Evolutionary conservation across 805 yeast species (phyloP).

Genomic region (Candida maesae): DNA sequence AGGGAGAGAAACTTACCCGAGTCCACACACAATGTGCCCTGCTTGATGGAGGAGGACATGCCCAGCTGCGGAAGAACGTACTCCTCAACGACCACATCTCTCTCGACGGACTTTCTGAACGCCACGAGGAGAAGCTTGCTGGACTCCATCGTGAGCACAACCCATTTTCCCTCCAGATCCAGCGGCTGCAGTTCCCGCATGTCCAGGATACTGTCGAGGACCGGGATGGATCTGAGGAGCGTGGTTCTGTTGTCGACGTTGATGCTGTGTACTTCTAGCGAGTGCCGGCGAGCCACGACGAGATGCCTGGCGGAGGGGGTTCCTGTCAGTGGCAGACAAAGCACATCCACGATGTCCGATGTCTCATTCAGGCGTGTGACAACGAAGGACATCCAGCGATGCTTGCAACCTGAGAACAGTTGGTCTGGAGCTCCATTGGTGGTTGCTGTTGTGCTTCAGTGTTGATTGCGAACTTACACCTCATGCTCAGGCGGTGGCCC

Average conservation of each 20-base stretch:
- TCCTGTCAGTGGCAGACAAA: constrained; percentile 4
- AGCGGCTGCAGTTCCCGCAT: constrained; percentile 10
- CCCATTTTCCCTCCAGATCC: constrained; percentile 12
- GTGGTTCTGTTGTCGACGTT: neutral
- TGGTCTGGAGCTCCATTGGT: no score
- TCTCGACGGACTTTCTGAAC: constrained; percentile 9
- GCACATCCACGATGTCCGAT: constrained; percentile 8
- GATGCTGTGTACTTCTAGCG: constrained; percentile 14
- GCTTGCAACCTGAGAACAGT: no score
- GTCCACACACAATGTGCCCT: constrained; percentile 15
- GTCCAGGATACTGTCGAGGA: constrained; percentile 19
- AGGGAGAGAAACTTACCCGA: constrained; percentile 11
- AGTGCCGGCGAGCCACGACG: constrained; percentile 15
- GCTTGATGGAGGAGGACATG: constrained; percentile 10
- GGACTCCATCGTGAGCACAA: constrained; percentile 15
- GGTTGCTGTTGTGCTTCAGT: no score
- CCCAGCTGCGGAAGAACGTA: constrained; percentile 10
- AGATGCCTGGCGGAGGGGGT: constrained; percentile 10
- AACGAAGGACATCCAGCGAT: constrained; percentile 9
- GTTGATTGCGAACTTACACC: no score
- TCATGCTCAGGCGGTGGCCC: no score
- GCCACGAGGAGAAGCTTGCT: constrained; percentile 17
- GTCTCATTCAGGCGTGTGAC: constrained; percentile 14
- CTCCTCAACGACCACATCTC: constrained; percentile 14
- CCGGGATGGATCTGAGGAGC: constrained; percentile 11